These are phyloP conservation scores for Craterostigma plantagineum DNA, from an alignment of 257 asterid genomes.

Conservation along the genomic window DNA sequence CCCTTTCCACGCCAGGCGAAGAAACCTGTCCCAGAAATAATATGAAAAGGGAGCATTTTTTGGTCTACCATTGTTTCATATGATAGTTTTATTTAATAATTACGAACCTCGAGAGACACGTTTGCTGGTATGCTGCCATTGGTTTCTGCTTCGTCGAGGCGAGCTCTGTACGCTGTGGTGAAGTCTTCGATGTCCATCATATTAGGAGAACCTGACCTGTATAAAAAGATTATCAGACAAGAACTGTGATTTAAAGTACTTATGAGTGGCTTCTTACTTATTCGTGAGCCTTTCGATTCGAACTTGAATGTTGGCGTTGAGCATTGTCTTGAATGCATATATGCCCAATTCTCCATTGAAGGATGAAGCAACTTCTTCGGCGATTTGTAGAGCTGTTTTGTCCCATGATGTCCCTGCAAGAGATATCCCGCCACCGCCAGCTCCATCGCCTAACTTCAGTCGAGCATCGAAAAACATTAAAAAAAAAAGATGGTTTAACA, in stretches of 20 bases:
- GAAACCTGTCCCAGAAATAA: too few relatives aligned
- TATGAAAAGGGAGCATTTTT: too few relatives aligned
- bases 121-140: constrained; percentile 42
- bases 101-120: constrained; percentile 64
- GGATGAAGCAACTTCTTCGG: constrained; percentile 56
- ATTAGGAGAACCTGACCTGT: constrained; percentile 84
- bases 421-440: constrained; percentile 74
- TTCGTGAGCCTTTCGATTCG: constrained; percentile 75
- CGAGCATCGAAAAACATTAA: not conserved
- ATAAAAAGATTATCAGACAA: not conserved
- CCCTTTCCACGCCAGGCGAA: constrained; percentile 80
- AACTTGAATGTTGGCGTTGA: constrained; percentile 53
- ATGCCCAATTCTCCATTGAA: constrained; percentile 71
- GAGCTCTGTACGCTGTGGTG: constrained; percentile 36
- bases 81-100: too few relatives aligned
- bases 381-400: constrained; percentile 46
- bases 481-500: not conserved
- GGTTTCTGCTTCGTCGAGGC: constrained; percentile 63
- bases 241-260: too few relatives aligned
- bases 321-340: constrained; percentile 63
- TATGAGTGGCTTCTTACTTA: constrained; percentile 38
- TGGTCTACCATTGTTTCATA: too few relatives aligned
- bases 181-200: constrained; percentile 72
- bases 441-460: constrained; percentile 72
- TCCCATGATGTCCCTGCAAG: constrained; percentile 80